phyloP scores from a whole-genome alignment of 169 alveolate species.

The Plasmodium gonderi region DNA sequence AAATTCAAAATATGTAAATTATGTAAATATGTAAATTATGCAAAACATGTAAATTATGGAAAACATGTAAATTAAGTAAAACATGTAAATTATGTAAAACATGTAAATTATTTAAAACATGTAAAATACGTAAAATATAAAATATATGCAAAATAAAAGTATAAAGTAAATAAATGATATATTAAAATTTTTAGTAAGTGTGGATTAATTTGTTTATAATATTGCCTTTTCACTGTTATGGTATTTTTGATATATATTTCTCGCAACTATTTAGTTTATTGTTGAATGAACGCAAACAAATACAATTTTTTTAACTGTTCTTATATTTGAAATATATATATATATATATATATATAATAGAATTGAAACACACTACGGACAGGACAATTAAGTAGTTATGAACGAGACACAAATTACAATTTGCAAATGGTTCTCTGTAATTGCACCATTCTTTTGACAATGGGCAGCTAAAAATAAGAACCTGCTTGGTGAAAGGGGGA shows the following conservation, averaged over 20 bases:
- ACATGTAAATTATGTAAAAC: too few species aligned
- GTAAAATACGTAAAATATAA: neutral
- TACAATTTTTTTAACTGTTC: neutral
- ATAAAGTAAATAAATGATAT: neutral
- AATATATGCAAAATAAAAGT: neutral
- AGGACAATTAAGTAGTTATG: neutral
- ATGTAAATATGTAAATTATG: too few species aligned
- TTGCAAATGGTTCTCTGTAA: neutral
- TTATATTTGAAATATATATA: neutral
- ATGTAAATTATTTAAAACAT: too few species aligned
- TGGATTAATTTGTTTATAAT: neutral
- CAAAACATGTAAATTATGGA: too few species aligned
- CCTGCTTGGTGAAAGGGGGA: neutral
- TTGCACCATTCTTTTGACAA: neutral
- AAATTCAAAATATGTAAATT: neutral
- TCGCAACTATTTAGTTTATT: neutral
- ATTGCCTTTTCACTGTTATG: neutral
- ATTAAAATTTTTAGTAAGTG: neutral
- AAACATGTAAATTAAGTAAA: too few species aligned
- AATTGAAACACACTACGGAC: neutral
- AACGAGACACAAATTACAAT: neutral
- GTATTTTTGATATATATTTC: neutral
- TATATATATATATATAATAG: neutral
- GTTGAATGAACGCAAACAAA: neutral
- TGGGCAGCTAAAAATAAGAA: neutral